Evolutionary conservation across 306 rosid species (phyloP).

Genomic region (Malus fusca): DNA sequence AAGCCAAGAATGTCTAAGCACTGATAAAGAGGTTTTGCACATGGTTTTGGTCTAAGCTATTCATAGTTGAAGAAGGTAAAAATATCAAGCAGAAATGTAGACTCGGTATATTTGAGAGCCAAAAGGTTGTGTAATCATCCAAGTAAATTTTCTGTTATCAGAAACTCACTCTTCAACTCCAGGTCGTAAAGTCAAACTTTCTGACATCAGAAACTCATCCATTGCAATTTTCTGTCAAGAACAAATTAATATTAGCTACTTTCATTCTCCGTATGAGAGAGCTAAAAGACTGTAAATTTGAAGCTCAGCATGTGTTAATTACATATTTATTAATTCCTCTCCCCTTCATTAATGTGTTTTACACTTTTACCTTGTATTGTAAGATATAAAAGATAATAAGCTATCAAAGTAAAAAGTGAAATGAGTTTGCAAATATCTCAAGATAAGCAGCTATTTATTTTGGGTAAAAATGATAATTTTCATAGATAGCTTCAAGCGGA

Average conservation of each 20-base stretch:
- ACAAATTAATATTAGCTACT: constrained; percentile 17
- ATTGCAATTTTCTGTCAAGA: constrained; percentile 62
- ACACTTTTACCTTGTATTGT: too few relatives aligned
- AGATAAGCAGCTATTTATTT: not conserved
- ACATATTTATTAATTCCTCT: too few relatives aligned
- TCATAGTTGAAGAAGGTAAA: not conserved
- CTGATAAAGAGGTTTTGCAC: not conserved
- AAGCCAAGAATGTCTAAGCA: not conserved
- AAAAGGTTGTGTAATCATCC: not conserved
- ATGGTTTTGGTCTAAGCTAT: not conserved
- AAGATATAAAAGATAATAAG: not conserved
- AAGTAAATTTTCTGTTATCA: not conserved
- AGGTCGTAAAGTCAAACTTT: constrained; percentile 62
- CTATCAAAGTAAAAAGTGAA: not conserved
- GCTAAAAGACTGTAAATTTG: not conserved
- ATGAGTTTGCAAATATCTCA: not conserved
- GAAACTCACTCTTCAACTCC: constrained; percentile 82
- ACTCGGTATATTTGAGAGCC: not conserved
- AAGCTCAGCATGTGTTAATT: too few relatives aligned
- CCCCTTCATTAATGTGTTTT: too few relatives aligned
- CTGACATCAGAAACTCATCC: constrained; percentile 68
- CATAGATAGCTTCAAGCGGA: not conserved
- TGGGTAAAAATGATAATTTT: not conserved
- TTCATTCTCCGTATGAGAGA: constrained; percentile 4
- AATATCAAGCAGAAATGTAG: not conserved